These are phyloP conservation scores for Scheffersomyces quercinus DNA, from an alignment of 1,139 yeast genomes.

Conservation along the genomic window DNA sequence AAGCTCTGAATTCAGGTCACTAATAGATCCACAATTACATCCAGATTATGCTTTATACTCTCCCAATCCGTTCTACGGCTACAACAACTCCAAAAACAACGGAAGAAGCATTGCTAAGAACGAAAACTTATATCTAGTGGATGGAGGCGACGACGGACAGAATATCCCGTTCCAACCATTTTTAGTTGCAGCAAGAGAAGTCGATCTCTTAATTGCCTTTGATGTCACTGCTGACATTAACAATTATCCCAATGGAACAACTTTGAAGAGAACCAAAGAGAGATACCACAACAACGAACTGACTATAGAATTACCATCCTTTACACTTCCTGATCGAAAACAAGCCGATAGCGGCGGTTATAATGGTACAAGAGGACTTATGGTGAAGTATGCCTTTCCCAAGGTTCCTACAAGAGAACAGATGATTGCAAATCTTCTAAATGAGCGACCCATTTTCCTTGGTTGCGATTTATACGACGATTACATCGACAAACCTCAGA, in stretches of 20 bases:
- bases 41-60: slow-evolving; percentile 71
- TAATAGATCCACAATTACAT: slow-evolving; percentile 29
- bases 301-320: slow-evolving; percentile 17
- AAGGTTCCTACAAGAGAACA: slow-evolving; percentile 34
- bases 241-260: slow-evolving; percentile 44
- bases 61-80: slow-evolving; percentile 73
- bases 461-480: slow-evolving; percentile 52
- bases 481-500: slow-evolving; percentile 17
- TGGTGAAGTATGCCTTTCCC: slow-evolving; percentile 32
- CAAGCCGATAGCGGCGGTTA: not conserved
- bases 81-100: slow-evolving; percentile 6
- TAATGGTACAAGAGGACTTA: slow-evolving; percentile 2
- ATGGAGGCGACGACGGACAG: slow-evolving; percentile 49
- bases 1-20: slow-evolving; percentile 21
- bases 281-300: slow-evolving; percentile 23
- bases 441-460: slow-evolving; percentile 48
- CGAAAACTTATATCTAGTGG: slow-evolving; percentile 34
- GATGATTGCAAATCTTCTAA: slow-evolving; percentile 27
- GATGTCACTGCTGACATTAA: slow-evolving; percentile 41
- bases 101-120: slow-evolving; percentile 12
- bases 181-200: slow-evolving; percentile 25
- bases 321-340: slow-evolving; percentile 10
- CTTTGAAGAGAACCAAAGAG: slow-evolving; percentile 17
- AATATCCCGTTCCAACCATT: slow-evolving; percentile 45
- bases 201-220: slow-evolving; percentile 37